Evolutionary conservation across 2,329 filamentous ascomycete species (phyloP).

Genomic region (Raffaelea deltoideospora): DNA sequence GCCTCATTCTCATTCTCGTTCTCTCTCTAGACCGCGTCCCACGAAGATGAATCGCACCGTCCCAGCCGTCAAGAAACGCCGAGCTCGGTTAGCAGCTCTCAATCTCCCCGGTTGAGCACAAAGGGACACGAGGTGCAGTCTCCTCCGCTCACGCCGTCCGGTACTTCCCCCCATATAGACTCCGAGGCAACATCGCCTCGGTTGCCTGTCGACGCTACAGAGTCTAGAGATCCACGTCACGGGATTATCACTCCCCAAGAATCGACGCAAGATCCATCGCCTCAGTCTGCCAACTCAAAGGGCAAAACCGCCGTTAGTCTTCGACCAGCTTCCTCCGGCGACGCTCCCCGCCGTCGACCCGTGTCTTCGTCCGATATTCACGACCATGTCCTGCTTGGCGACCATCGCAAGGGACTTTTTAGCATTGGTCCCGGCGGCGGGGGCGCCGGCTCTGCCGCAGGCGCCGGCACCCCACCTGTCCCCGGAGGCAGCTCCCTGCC

Average conservation of each 20-base stretch:
- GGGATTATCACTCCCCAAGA: conserved; percentile 49
- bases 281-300: conserved; percentile 24
- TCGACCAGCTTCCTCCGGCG: not conserved
- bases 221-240: conserved; percentile 10
- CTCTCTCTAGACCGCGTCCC: conserved; percentile 37
- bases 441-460: conserved; percentile 17
- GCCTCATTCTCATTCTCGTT: too few species aligned
- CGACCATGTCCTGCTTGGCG: conserved; percentile 11
- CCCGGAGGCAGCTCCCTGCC: conserved; percentile 32
- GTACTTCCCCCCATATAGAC: conserved; percentile 36
- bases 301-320: conserved; percentile 7
- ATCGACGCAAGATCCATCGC: conserved; percentile 39
- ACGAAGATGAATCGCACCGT: conserved; percentile 43
- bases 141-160: conserved; percentile 77
- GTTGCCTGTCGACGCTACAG: conserved; percentile 5
- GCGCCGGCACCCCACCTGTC: conserved; percentile 34
- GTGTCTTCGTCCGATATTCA: conserved; percentile 20
- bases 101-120: conserved; percentile 54
- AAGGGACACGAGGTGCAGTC: conserved; percentile 62
- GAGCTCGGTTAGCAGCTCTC: conserved; percentile 42
- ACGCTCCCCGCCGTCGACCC: conserved; percentile 16
- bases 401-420: conserved; percentile 41
- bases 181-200: conserved; percentile 16
- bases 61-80: conserved; percentile 50
- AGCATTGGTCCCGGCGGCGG: conserved; percentile 23